Evolutionary conservation across 1,139 yeast species (phyloP), one percentile per base, ranked within the genome.

Genomic region (Diutina rugosa): DNA sequence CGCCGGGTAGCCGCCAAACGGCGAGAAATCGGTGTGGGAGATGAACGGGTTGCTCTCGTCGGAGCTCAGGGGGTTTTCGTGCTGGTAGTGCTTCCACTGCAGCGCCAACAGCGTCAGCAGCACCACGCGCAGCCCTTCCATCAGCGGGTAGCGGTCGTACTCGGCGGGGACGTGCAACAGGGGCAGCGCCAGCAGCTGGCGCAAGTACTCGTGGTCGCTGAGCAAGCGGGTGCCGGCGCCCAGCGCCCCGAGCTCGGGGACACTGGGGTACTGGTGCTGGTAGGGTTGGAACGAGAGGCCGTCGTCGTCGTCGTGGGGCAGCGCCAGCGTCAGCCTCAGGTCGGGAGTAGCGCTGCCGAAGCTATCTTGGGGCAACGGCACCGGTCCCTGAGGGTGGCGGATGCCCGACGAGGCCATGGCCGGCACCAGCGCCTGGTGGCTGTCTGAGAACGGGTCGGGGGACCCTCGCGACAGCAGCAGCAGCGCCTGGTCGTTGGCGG

Each of bases 1-100:
- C 3, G 67, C 68, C 0, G 72, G 72, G 58, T 61, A 68, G 18
- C 72, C 72, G 16, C 72, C 72, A 57, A 68, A 68, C n/a, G 51
- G 51, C 4, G 45, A 32, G 32, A 49, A 49, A 30, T 49, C 53
- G 44, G 53, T 49, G 16, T 49, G 32, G 44, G 44, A 32, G 26
- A 49, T 49, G 44, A 49, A 49, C 26, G 53, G 53, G 32, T 49
- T 49, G 14, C 41, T 29, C 21, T 32, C 53, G 6, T 49, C 53
- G 14, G 8, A 5, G 14, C 28, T 21, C 53, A 49, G 53, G n/a
- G 14, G 16, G 53, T 49, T 49, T 32, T 49, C 53, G 32, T 48
- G 32, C 6, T 49, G n/a, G 51, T 41, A 58, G 55, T 46, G 54
- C 56, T 51, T 57, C 47, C 61, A 56, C 44, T 62, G 62, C 26